Evolutionary conservation across 1,284 basidiomycete genomes (phyloP).

Genomic region (Ustilago xerochloae): DNA sequence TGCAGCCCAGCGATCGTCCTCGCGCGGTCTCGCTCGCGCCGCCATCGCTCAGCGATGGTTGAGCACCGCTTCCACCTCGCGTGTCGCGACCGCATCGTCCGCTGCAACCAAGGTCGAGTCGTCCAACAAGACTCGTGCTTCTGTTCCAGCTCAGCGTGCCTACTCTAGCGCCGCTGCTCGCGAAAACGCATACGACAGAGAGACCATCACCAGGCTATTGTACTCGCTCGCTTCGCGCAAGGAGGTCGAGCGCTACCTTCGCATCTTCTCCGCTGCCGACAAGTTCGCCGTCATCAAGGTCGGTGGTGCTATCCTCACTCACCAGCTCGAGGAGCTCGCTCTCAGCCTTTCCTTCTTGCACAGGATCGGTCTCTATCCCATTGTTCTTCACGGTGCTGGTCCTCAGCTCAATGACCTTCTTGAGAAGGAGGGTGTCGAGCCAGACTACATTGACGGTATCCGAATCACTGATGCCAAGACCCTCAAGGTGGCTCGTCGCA

Average conservation of each 20-base stretch:
- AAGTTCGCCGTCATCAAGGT: slow-evolving; percentile 68
- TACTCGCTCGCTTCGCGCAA: slow-evolving; percentile 68
- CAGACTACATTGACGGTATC: slow-evolving; percentile 68
- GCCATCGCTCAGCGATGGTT: slow-evolving; percentile 38
- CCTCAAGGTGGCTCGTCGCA: slow-evolving; percentile 65
- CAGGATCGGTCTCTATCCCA: slow-evolving; percentile 67
- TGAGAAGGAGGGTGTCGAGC: slow-evolving; percentile 66
- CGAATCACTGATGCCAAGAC: slow-evolving; percentile 68
- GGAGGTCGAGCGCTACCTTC: slow-evolving; percentile 68
- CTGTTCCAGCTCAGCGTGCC: slow-evolving; percentile 22
- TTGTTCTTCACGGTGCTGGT: slow-evolving; percentile 67
- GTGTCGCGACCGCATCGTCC: slow-evolving; percentile 31
- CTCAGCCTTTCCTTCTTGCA: slow-evolving; percentile 68
- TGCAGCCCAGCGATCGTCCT: slow-evolving; percentile 41
- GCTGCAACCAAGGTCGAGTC: slow-evolving; percentile 23
- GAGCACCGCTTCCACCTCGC: slow-evolving; percentile 28
- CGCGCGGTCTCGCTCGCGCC: slow-evolving; percentile 39
- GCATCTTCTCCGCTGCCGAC: slow-evolving; percentile 67
- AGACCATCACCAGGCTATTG: slow-evolving; percentile 67
- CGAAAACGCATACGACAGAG: slow-evolving; percentile 58
- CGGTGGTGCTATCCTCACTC: slow-evolving; percentile 67
- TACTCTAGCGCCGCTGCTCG: slow-evolving; percentile 51
- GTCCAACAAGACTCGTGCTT: slow-evolving; percentile 23
- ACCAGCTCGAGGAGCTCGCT: slow-evolving; percentile 67
- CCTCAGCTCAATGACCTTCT: slow-evolving; percentile 68